phyloP scores from a whole-genome alignment of 2,329 filamentous ascomycete species.

The Aspergillus brunneoviolaceus region DNA sequence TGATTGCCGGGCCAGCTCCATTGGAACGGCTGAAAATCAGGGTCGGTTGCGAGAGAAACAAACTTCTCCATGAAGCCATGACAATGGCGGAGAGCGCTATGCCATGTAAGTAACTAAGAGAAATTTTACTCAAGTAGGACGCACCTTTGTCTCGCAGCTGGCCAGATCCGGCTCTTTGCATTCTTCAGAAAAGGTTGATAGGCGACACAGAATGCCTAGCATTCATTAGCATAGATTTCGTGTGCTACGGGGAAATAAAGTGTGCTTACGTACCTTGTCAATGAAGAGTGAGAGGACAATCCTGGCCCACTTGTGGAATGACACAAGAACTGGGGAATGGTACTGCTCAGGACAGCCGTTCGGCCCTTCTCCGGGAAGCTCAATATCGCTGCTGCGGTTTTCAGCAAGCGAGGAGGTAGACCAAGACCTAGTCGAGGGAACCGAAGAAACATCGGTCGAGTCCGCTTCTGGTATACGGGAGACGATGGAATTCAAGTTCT shows the following conservation, averaged over 20 bases:
- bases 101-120: background rate
- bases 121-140: background rate
- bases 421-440: slow-evolving; percentile 20
- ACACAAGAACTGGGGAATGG: slow-evolving; percentile 43
- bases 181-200: slow-evolving; percentile 52
- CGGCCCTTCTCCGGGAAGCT: slow-evolving; percentile 38
- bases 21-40: slow-evolving; percentile 49
- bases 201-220: slow-evolving; percentile 46
- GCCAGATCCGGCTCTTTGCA: slow-evolving; percentile 49
- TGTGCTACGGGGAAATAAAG: background rate
- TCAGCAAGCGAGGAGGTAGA: slow-evolving; percentile 33
- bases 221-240: slow-evolving; percentile 8
- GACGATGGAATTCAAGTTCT: slow-evolving; percentile 45
- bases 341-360: slow-evolving; percentile 43
- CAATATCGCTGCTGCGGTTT: slow-evolving; percentile 24
- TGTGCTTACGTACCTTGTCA: slow-evolving; percentile 39
- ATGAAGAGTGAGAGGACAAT: slow-evolving; percentile 47
- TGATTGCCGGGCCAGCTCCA: slow-evolving; percentile 49
- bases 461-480: slow-evolving; percentile 42
- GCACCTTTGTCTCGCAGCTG: slow-evolving; percentile 46
- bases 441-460: slow-evolving; percentile 21
- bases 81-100: slow-evolving; percentile 47
- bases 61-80: slow-evolving; percentile 53
- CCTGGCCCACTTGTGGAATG: slow-evolving; percentile 49
- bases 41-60: slow-evolving; percentile 47